A percentile compares a stretch with the other conserved stretches of the same genome.
Evolutionary conservation across 23 red algal genomes (phyloP).

Genomic region (Rhodosorus marinus): DNA sequence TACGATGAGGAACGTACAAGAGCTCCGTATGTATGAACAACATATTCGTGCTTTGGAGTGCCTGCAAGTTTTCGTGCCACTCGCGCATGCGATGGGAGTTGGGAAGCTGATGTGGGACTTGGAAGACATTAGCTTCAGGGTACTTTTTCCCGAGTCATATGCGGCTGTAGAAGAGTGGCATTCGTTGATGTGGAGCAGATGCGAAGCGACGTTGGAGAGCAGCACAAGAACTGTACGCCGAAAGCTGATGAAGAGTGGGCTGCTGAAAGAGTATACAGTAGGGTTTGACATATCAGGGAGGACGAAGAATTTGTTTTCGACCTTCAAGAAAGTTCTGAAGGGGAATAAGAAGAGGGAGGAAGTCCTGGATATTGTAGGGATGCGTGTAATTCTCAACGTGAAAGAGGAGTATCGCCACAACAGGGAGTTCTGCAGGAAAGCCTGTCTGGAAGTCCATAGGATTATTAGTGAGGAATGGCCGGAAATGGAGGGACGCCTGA

Average conservation of each 20-base stretch:
- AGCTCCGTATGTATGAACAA: conserved; percentile 5
- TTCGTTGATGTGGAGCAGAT: conserved; percentile 3
- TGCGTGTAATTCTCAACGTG: conserved; percentile 10
- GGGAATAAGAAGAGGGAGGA: conserved; percentile 13
- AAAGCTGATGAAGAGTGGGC: not conserved
- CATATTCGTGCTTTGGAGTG: conserved; percentile 9
- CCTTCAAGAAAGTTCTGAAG: conserved; percentile 30
- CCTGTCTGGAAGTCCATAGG: too few species aligned
- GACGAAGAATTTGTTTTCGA: conserved; percentile 33
- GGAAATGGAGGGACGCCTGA: conserved; percentile 19
- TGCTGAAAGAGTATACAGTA: not conserved
- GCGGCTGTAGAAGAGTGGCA: conserved; percentile 14
- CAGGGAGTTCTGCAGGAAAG: not conserved
- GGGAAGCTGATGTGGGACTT: conserved; percentile 29
- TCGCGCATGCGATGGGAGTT: conserved; percentile 14
- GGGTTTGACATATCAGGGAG: conserved; percentile 12
- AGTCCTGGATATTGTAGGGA: conserved; percentile 24
- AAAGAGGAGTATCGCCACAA: conserved; percentile 1
- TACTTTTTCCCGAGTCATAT: conserved; percentile 23
- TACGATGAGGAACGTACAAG: not conserved
- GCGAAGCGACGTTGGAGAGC: not conserved
- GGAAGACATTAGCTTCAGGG: conserved; percentile 20
- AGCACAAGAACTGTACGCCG: not conserved
- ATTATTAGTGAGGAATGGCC: conserved; percentile 3
- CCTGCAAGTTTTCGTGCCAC: conserved; percentile 20